Evolutionary conservation across 2,329 filamentous ascomycete genomes (phyloP).

Genomic region (Canariomyces notabilis): DNA sequence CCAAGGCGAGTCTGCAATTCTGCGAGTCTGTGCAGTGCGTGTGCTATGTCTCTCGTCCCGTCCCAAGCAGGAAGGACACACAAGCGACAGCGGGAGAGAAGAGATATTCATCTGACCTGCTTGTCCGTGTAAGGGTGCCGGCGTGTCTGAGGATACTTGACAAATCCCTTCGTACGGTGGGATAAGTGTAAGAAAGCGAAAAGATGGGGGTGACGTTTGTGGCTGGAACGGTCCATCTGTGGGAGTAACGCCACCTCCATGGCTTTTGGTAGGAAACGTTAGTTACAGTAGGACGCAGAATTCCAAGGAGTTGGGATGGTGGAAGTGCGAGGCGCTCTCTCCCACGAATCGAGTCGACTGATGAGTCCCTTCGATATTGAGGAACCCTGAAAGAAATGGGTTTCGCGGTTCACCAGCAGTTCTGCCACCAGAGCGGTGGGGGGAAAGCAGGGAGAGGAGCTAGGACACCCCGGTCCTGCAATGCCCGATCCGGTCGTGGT

Average conservation of each 20-base stretch:
- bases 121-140: background rate
- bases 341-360: background rate
- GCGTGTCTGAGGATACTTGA: background rate
- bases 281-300: background rate
- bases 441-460: background rate
- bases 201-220: background rate
- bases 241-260: background rate
- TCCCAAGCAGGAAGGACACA: conserved; percentile 20
- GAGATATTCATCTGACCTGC: background rate
- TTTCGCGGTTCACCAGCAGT: too few relatives aligned
- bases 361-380: background rate
- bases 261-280: background rate
- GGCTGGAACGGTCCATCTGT: background rate
- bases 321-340: background rate
- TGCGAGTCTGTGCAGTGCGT: conserved; percentile 5
- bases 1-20: conserved; percentile 17
- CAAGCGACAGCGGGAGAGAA: conserved; percentile 12
- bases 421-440: too few relatives aligned
- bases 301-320: background rate
- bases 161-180: background rate
- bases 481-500: conserved; percentile 23
- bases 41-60: conserved; percentile 8
- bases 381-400: too few relatives aligned
- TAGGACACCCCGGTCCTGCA: conserved; percentile 6
- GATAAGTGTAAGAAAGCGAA: background rate